Percentiles rank a stretch among this genome's conserved stretches.
Evolutionary conservation across 352 stramenopile genomes (phyloP).

Genomic region (Globisporangium ultimum): DNA sequence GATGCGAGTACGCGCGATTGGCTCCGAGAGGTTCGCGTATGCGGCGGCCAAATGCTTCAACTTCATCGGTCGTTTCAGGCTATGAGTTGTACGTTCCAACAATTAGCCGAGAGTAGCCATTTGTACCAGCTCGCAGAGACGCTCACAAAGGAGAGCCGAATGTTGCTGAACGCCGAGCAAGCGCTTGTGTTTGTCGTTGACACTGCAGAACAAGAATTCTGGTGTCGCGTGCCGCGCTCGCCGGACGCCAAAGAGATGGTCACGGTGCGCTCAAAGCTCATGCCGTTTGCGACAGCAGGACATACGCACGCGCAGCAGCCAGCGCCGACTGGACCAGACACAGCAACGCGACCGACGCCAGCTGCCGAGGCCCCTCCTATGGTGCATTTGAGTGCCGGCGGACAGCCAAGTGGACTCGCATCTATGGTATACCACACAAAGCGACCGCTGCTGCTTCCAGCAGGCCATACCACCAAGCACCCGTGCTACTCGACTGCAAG

Average conservation of each 20-base stretch:
- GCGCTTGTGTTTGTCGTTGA: constrained; percentile 67
- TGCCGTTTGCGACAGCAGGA: constrained; percentile 19
- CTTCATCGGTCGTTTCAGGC: constrained; percentile 62
- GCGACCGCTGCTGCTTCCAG: constrained; percentile 49
- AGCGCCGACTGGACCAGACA: not conserved
- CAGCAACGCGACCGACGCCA: not conserved
- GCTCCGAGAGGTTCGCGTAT: constrained; percentile 50
- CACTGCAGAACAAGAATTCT: constrained; percentile 72
- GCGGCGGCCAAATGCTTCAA: constrained; percentile 48
- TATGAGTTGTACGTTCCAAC: constrained; percentile 50
- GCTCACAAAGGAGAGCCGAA: constrained; percentile 42
- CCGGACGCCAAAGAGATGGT: constrained; percentile 17
- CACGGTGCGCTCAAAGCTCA: constrained; percentile 43
- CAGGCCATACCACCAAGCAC: constrained; percentile 42
- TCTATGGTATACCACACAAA: constrained; percentile 69
- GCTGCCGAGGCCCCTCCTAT: not conserved
- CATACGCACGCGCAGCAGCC: not conserved
- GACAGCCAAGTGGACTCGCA: constrained; percentile 46
- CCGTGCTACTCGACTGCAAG: constrained; percentile 44
- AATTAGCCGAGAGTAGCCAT: constrained; percentile 44
- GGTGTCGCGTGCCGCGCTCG: constrained; percentile 48
- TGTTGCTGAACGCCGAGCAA: constrained; percentile 56
- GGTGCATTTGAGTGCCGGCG: not conserved
- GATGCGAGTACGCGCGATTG: constrained; percentile 58
- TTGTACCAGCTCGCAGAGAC: constrained; percentile 58